Percentiles rank a stretch among this genome's conserved stretches.
Evolutionary conservation across 257 asterid species (phyloP).

Genomic region (Solanum sparsipilum): DNA sequence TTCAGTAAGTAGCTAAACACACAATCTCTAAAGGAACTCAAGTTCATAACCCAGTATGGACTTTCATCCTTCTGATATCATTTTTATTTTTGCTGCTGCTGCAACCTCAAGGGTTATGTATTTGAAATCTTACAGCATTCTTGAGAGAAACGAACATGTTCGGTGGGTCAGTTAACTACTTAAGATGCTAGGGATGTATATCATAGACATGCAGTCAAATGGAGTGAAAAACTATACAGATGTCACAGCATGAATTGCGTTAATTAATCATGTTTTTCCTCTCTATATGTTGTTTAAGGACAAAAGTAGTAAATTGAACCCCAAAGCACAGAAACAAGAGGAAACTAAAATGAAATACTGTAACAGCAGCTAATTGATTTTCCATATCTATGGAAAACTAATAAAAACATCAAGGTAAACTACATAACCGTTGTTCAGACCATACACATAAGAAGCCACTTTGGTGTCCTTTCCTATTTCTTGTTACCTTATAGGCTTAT

Average conservation of each 20-base stretch:
- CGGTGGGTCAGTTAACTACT: background rate
- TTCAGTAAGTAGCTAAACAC: background rate
- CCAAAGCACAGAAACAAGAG: background rate
- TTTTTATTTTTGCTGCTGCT: background rate
- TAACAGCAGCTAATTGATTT: background rate
- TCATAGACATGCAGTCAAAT: background rate
- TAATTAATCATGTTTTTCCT: background rate
- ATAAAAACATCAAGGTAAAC: background rate
- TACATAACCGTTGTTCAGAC: background rate
- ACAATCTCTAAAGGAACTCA: background rate
- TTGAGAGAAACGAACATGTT: background rate
- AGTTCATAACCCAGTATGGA: background rate
- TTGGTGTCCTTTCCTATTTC: background rate
- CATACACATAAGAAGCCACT: background rate
- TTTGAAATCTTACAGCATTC: background rate
- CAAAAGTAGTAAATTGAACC: background rate
- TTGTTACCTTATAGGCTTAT: background rate
- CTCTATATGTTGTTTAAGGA: background rate
- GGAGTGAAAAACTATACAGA: background rate
- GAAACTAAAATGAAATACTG: background rate
- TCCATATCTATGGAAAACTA: background rate
- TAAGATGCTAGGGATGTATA: background rate
- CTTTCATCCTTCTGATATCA: background rate
- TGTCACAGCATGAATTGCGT: background rate
- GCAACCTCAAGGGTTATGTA: background rate